Conservation (phyloP, 805 yeast genomes). For the Zygosaccharomyces bisporus region DNA sequence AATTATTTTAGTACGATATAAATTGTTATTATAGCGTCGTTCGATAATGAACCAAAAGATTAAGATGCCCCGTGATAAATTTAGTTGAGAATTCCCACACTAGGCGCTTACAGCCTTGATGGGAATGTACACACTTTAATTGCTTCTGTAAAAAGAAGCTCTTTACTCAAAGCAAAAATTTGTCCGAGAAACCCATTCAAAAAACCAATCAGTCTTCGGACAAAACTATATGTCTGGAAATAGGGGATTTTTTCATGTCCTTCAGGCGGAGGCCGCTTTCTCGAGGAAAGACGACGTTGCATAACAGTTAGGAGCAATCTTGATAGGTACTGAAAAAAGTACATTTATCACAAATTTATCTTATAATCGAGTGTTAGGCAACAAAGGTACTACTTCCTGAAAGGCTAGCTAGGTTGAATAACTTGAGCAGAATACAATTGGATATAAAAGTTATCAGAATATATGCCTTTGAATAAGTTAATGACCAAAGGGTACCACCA, state of each 20-base stretch:
- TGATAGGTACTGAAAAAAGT: background rate
- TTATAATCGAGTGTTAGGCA: background rate
- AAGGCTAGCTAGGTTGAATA: slow-evolving; percentile 3
- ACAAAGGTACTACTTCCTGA: slow-evolving; percentile 1
- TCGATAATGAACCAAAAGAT: too few species aligned
- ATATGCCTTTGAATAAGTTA: slow-evolving; percentile 6
- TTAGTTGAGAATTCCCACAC: too few species aligned
- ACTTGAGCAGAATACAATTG: slow-evolving; percentile 4
- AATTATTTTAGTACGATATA: background rate
- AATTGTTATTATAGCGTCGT: background rate
- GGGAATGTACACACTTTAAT: background rate
- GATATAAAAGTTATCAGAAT: slow-evolving; percentile 2
- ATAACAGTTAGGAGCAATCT: background rate
- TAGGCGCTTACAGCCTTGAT: too few species aligned
- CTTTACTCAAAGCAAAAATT: background rate
- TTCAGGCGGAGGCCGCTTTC: background rate
- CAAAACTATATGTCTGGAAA: background rate
- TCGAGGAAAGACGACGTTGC: background rate
- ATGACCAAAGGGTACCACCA: slow-evolving; percentile 3
- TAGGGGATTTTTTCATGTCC: background rate
- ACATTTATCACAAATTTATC: too few species aligned
- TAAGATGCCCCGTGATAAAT: too few species aligned
- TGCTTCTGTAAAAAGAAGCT: background rate
- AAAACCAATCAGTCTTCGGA: background rate
- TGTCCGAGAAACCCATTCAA: background rate